These are phyloP conservation scores for Neodidymelliopsis sp. DNA, from an alignment of 2,329 filamentous ascomycete genomes.

Conservation along the genomic window DNA sequence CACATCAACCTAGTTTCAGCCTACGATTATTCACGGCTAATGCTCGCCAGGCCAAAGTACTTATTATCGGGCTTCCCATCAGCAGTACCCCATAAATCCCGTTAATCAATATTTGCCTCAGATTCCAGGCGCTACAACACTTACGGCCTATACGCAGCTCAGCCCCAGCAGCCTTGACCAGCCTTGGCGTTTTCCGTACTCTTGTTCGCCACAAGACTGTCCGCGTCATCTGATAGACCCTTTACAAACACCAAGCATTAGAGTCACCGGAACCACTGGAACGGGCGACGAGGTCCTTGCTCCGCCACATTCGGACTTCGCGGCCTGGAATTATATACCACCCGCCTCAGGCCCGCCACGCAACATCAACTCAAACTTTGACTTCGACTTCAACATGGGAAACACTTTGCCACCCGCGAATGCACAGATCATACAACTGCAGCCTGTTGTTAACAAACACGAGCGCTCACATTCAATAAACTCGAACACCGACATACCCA, in stretches of 20 bases:
- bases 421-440: slow-evolving; percentile 29
- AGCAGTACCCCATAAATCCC: slow-evolving; percentile 30
- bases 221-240: slow-evolving; percentile 45
- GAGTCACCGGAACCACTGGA: slow-evolving; percentile 40
- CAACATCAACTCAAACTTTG: slow-evolving; percentile 31
- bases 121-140: slow-evolving; percentile 37
- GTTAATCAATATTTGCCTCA: slow-evolving; percentile 38
- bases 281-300: slow-evolving; percentile 34
- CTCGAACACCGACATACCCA: slow-evolving; percentile 44
- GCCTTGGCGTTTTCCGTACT: slow-evolving; percentile 38
- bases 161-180: slow-evolving; percentile 31
- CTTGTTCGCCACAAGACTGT: slow-evolving; percentile 41
- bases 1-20: slow-evolving; percentile 35
- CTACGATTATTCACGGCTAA: slow-evolving; percentile 30
- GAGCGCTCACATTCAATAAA: slow-evolving; percentile 43
- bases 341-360: slow-evolving; percentile 42
- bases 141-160: slow-evolving; percentile 43
- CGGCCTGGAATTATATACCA: slow-evolving; percentile 40
- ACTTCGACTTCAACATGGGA: slow-evolving; percentile 33
- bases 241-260: slow-evolving; percentile 35
- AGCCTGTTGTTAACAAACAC: slow-evolving; percentile 32
- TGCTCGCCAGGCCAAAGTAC: slow-evolving; percentile 36
- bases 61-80: slow-evolving; percentile 39
- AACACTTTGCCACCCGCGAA: slow-evolving; percentile 31
- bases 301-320: slow-evolving; percentile 45